Base-by-base conservation (phyloP, 2,329 filamentous ascomycete species). In the Arachnopeziza araneosa region DNA sequence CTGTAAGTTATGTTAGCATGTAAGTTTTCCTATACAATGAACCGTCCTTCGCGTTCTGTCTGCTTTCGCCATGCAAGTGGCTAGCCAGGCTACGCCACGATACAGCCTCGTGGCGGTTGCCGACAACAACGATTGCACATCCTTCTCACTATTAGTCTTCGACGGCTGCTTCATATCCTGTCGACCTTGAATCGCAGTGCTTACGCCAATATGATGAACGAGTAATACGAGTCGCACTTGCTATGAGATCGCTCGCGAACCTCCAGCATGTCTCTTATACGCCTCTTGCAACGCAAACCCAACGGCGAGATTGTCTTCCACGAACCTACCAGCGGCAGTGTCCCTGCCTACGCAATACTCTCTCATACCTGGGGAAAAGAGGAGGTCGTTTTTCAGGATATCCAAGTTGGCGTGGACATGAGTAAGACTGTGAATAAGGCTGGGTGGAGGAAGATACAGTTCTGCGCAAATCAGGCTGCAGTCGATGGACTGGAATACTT, bases 221-320 rank as follows among this genome's bases (percentile, higher is more conserved):
- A 57, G 56, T 57, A 17, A 55, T 51, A 60, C 56, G 24, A 60
- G 55, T 64, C 60, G 60, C 56, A 56, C 53, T 62, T 62, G 52
- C 52, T 54, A 54, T 59, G 32, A 65, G 54, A 65, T 60, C 49
- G 57, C 61, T 57, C 57, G 19, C 48, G 24, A 64, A 58, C 56
- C 58, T 61, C 58, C 23, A 60, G 14, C 30, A 66, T 66, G 55
- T 44, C 60, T 63, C 48, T 58, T 55, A 64, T 66, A 60, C 51
- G 53, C 51, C 62, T 64, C 55, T 58, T 64, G 51, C 55, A 63
- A 51, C 56, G 56, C 55, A 63, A 59, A 56, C 61, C 56, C 59
- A 52, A 61, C 53, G 59, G 61, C 61, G 59, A 63, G 59, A 59
- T 63, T 52, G 53, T 62, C 57, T 56, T 62, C 54, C 59, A 55